Evolutionary conservation across 2,329 filamentous ascomycete genomes (phyloP).

Genomic region (Aureobasidium pullulans): DNA sequence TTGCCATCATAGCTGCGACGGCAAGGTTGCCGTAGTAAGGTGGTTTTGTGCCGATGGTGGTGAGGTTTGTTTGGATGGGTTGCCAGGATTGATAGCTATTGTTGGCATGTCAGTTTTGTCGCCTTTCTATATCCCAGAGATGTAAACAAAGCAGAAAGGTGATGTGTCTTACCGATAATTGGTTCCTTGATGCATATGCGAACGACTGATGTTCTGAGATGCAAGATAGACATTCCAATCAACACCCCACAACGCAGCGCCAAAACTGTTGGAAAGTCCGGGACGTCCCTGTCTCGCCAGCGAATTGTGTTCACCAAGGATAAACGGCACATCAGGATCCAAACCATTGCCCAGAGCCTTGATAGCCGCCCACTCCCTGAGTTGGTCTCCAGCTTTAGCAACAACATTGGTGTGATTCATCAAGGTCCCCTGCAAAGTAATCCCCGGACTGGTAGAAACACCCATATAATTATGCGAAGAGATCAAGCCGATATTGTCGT

Average conservation of each 20-base stretch:
- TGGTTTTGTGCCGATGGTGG: constrained; percentile 50
- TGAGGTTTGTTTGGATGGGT: constrained; percentile 45
- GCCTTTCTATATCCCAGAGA: background rate
- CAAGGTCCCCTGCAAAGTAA: constrained; percentile 55
- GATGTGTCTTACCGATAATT: constrained; percentile 41
- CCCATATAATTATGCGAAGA: constrained; percentile 57
- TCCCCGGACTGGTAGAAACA: constrained; percentile 50
- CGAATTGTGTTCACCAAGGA: constrained; percentile 56
- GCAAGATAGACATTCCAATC: constrained; percentile 57
- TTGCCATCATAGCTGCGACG: constrained; percentile 49
- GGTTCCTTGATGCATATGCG: constrained; percentile 59
- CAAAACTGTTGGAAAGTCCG: constrained; percentile 57
- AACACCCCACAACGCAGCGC: constrained; percentile 57
- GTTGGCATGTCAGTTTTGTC: background rate
- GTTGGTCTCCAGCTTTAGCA: constrained; percentile 41
- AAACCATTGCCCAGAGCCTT: constrained; percentile 24
- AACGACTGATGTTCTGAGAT: constrained; percentile 46
- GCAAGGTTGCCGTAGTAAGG: constrained; percentile 58
- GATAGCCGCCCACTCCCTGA: constrained; percentile 41
- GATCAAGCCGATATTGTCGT: constrained; percentile 45
- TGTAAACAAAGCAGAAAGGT: too few species aligned
- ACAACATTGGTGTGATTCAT: constrained; percentile 55
- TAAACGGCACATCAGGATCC: constrained; percentile 40
- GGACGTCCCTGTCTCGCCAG: constrained; percentile 56
- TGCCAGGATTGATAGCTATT: constrained; percentile 51